Percentiles rank a stretch among this genome's conserved stretches.
phyloP scores from a whole-genome alignment of 1,284 basidiomycete genomes.

The Microbotryum lychnidis-dioicae region DNA sequence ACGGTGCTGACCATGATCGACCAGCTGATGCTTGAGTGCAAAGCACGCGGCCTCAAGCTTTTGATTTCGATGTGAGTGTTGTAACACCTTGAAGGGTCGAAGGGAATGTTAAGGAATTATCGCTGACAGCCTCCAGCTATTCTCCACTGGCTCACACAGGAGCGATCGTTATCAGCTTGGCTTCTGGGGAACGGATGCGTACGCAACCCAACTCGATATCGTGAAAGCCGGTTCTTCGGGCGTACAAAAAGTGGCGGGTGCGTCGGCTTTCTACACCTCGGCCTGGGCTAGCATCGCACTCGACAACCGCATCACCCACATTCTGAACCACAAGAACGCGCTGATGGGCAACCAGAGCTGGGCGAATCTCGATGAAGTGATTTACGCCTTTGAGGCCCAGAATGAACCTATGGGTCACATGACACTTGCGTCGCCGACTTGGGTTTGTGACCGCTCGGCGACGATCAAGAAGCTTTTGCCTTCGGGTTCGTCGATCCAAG shows the following conservation, averaged over 20 bases:
- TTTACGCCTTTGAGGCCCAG: constrained; percentile 45
- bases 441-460: constrained; percentile 44
- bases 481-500: constrained; percentile 35
- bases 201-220: constrained; percentile 33
- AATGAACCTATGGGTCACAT: constrained; percentile 43
- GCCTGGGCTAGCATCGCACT: constrained; percentile 31
- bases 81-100: constrained; percentile 35
- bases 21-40: constrained; percentile 43
- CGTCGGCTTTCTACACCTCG: constrained; percentile 31
- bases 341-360: constrained; percentile 43
- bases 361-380: constrained; percentile 45
- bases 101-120: constrained; percentile 30
- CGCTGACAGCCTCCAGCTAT: constrained; percentile 14
- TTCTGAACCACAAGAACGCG: constrained; percentile 42
- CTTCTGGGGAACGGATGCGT: constrained; percentile 35
- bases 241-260: constrained; percentile 28
- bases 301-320: constrained; percentile 37
- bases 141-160: background rate
- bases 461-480: constrained; percentile 40
- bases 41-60: constrained; percentile 39
- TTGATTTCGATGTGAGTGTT: constrained; percentile 37
- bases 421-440: constrained; percentile 32
- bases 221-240: constrained; percentile 28
- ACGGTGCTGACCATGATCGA: constrained; percentile 43
- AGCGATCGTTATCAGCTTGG: constrained; percentile 32